Evolutionary conservation across 495 filamentous ascomycete species (phyloP).

Genomic region (Aspergillus mulundensis): DNA sequence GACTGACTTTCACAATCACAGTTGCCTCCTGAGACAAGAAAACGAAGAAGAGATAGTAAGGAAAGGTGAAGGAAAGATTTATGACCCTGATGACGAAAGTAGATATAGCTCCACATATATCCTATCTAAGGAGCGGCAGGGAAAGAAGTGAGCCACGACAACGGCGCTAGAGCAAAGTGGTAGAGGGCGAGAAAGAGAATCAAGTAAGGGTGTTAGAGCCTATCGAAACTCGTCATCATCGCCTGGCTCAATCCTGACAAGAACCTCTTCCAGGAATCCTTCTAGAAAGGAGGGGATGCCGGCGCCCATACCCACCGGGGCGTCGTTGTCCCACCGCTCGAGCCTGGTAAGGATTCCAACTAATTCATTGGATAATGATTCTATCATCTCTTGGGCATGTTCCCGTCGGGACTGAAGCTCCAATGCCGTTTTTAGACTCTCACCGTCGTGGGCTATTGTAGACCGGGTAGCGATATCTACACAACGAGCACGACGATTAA

Average conservation of each 20-base stretch:
- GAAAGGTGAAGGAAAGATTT: background rate
- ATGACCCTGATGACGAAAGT: background rate
- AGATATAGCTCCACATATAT: background rate
- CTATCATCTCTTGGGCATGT: conserved; percentile 76
- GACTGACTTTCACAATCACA: background rate
- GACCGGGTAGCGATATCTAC: conserved; percentile 21
- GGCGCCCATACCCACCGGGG: conserved; percentile 86
- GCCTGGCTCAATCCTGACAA: conserved; percentile 84
- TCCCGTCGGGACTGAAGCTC: conserved; percentile 48
- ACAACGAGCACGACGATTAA: conserved; percentile 62
- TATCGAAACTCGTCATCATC: conserved; percentile 53
- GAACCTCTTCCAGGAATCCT: conserved; percentile 86
- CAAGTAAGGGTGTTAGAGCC: background rate
- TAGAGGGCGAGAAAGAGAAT: conserved; percentile 1
- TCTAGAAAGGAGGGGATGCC: conserved; percentile 84
- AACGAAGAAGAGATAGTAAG: background rate
- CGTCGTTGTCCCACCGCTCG: conserved; percentile 75
- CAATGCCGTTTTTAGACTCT: conserved; percentile 9
- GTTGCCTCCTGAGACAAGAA: background rate
- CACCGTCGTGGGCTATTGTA: conserved; percentile 1
- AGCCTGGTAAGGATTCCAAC: conserved; percentile 78
- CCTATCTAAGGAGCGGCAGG: background rate
- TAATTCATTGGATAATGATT: conserved; percentile 70
- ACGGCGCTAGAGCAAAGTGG: conserved; percentile 1
- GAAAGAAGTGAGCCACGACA: background rate